These are phyloP conservation scores for Helotiales sp. DNA, from an alignment of 2,329 filamentous ascomycete genomes.

Conservation along the genomic window DNA sequence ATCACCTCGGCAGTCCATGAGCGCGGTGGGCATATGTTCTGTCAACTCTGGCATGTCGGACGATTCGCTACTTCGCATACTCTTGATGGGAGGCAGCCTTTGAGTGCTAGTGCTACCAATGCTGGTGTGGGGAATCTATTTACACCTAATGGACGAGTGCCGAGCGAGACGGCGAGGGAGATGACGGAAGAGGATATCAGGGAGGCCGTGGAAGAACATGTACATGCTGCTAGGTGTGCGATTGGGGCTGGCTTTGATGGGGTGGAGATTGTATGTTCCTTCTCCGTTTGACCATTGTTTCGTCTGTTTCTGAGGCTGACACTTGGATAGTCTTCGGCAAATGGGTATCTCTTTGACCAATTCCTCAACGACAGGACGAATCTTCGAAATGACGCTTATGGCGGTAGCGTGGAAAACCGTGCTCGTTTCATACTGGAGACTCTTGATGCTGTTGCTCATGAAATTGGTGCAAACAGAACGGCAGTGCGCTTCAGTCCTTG, in stretches of 20 bases:
- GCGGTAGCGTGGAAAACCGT: conserved; percentile 25
- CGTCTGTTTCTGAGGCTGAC: background rate
- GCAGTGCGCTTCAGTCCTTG: conserved; percentile 60
- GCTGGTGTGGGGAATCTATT: conserved; percentile 4
- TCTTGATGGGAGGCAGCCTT: conserved; percentile 17
- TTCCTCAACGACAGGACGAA: conserved; percentile 50
- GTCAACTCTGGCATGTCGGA: conserved; percentile 56
- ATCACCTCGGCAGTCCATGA: conserved; percentile 62
- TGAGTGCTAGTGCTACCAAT: conserved; percentile 36
- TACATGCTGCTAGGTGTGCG: conserved; percentile 29
- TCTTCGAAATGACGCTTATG: conserved; percentile 46
- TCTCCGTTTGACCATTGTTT: background rate
- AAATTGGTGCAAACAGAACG: conserved; percentile 50
- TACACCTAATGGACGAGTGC: conserved; percentile 10
- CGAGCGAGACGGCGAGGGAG: conserved; percentile 14
- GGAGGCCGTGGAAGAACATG: conserved; percentile 28
- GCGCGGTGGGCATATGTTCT: conserved; percentile 60
- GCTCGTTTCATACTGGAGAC: conserved; percentile 51
- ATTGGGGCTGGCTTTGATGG: conserved; percentile 30
- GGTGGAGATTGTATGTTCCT: conserved; percentile 26
- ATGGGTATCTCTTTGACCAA: conserved; percentile 54
- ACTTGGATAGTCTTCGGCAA: conserved; percentile 32
- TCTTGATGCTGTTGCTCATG: conserved; percentile 44
- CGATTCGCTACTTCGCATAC: conserved; percentile 31
- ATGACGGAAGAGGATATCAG: conserved; percentile 30